These are phyloP conservation scores for Aspergillus tanneri DNA, from an alignment of 2,329 filamentous ascomycete species.

Conservation along the genomic window DNA sequence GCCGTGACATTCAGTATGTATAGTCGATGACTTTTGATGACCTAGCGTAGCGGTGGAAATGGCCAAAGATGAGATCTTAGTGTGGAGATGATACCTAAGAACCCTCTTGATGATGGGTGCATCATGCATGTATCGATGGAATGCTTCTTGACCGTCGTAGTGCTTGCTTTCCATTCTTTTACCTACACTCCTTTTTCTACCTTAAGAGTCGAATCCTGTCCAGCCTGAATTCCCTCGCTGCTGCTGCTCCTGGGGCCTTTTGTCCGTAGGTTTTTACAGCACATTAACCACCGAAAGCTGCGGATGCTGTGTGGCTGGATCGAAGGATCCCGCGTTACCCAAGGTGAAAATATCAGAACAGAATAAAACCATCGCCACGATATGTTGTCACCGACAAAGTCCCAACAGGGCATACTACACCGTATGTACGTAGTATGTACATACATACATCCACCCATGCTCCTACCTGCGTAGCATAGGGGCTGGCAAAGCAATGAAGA, in stretches of 20 bases:
- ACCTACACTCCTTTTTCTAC: neutral
- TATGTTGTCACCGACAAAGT: constrained; percentile 4
- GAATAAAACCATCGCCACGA: neutral
- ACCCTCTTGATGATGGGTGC: neutral
- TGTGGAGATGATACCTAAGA: constrained; percentile 7
- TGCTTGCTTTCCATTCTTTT: neutral
- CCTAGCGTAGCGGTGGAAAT: neutral
- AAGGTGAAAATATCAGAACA: constrained; percentile 10
- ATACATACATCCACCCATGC: too few species aligned
- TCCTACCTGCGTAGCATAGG: neutral
- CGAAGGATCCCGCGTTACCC: constrained; percentile 20
- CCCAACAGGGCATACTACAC: neutral
- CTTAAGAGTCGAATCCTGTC: too few species aligned
- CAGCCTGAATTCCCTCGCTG: neutral
- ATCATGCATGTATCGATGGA: constrained; percentile 1
- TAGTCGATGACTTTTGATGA: too few species aligned
- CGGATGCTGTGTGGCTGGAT: constrained; percentile 18
- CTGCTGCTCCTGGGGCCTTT: constrained; percentile 1
- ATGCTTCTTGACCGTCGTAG: neutral
- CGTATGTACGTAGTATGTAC: too few species aligned
- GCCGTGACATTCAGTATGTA: too few species aligned
- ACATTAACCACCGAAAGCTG: constrained; percentile 6
- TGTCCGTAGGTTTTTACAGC: constrained; percentile 7
- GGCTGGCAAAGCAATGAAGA: constrained; percentile 2
- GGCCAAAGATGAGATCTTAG: neutral